Percentiles rank a stretch among this genome's conserved stretches.
These are phyloP conservation scores for Cryptococcus deneoformans DNA, from an alignment of 1,284 basidiomycete genomes.

Conservation along the genomic window DNA sequence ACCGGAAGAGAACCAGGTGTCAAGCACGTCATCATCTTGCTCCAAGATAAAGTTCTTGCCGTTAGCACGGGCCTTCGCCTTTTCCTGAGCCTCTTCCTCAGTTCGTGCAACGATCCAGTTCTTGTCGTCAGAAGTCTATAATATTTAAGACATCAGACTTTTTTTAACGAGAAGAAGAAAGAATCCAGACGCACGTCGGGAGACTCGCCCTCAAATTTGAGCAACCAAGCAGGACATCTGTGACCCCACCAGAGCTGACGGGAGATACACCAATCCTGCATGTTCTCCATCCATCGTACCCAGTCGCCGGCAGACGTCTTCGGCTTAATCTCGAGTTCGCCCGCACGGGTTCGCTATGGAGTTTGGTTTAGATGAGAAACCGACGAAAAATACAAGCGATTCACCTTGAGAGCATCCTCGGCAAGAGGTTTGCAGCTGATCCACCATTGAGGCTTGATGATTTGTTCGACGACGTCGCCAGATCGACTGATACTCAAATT, in stretches of 20 bases:
- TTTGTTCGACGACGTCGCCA: conserved; percentile 92
- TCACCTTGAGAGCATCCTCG: conserved; percentile 79
- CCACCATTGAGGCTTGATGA: conserved; percentile 99
- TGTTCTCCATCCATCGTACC: conserved; percentile 94
- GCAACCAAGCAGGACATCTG: conserved; percentile 91
- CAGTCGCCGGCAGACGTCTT: conserved; percentile 89
- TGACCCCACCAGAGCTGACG: conserved; percentile 99
- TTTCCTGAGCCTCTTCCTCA: conserved; percentile 72
- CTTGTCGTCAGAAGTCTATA: conserved; percentile 64
- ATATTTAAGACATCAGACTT: not conserved
- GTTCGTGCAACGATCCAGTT: conserved; percentile 91
- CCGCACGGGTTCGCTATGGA: conserved; percentile 72
- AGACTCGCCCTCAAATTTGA: conserved; percentile 74
- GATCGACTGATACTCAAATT: conserved; percentile 58
- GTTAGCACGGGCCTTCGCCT: conserved; percentile 70
- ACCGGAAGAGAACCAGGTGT: conserved; percentile 99
- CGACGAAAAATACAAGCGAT: not conserved
- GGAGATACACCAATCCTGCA: conserved; percentile 99
- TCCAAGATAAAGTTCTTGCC: conserved; percentile 72
- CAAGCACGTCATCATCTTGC: conserved; percentile 97
- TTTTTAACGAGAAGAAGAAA: not conserved
- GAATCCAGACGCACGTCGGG: conserved; percentile 61
- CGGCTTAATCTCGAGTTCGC: conserved; percentile 80
- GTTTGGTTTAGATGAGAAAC: not conserved
- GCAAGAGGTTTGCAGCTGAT: conserved; percentile 91